Evolutionary conservation across 768 basidiomycete genomes (phyloP).

Genomic region (Dendrothele bispora): DNA sequence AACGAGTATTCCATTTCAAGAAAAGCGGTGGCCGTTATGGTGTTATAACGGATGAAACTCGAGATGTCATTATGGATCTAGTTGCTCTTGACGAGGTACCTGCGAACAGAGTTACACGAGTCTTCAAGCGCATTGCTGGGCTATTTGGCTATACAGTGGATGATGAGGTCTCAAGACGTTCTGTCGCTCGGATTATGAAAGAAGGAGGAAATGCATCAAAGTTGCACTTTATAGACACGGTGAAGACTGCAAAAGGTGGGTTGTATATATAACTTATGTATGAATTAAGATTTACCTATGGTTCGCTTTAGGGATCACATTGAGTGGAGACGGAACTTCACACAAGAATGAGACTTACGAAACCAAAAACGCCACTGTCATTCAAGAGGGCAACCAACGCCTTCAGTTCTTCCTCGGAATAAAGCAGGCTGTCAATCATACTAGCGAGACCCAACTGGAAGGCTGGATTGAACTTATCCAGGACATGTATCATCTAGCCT

Average conservation of each 20-base stretch:
- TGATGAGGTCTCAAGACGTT: neutral
- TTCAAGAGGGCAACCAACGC: neutral
- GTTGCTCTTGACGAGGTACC: neutral
- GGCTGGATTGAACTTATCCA: constrained; percentile 11
- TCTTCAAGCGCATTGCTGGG: neutral
- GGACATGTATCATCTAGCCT: constrained; percentile 5
- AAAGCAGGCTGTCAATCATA: constrained; percentile 10
- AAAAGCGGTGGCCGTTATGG: too few relatives aligned
- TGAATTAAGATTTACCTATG: neutral
- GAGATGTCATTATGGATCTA: neutral
- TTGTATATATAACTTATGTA: neutral
- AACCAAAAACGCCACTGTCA: neutral
- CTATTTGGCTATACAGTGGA: neutral
- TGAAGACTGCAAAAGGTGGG: neutral
- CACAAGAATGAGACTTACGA: constrained; percentile 3
- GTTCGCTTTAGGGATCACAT: constrained; percentile 1
- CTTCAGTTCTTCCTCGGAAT: neutral
- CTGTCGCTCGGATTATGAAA: neutral
- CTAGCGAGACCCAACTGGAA: constrained; percentile 17
- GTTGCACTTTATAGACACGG: neutral
- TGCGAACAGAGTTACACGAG: neutral
- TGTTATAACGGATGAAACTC: neutral
- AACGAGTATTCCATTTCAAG: neutral
- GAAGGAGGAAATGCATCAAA: constrained; percentile 3
- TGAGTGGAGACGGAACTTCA: constrained; percentile 1